These are phyloP conservation scores for Corymbia maculata DNA, from an alignment of 345 rosid species.

Conservation along the genomic window DNA sequence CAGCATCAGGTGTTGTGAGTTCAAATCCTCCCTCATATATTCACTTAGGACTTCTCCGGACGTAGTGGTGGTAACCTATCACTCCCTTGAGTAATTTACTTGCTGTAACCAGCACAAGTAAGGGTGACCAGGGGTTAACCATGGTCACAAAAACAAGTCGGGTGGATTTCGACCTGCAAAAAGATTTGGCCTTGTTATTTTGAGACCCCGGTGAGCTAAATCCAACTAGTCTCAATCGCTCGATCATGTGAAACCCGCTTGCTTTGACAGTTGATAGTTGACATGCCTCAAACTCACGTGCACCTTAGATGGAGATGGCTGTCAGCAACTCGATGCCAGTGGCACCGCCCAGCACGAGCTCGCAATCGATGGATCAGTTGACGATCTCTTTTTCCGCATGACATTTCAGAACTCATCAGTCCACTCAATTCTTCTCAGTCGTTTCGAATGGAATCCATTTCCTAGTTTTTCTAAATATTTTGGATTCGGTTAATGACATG, in stretches of 20 bases:
- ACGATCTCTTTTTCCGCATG: neutral
- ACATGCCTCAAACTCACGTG: neutral
- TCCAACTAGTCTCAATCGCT: neutral
- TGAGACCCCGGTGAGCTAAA: neutral
- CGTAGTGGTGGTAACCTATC: neutral
- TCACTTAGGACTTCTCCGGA: neutral
- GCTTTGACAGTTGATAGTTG: neutral
- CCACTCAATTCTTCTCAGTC: neutral
- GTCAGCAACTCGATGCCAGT: neutral
- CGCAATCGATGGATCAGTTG: neutral
- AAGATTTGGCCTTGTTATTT: neutral
- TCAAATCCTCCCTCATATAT: neutral
- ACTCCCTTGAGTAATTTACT: neutral
- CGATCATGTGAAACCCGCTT: neutral
- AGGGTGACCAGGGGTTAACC: neutral
- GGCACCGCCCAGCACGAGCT: neutral
- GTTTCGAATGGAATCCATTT: neutral
- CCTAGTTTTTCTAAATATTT: neutral
- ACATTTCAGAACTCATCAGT: neutral
- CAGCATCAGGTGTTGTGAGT: neutral
- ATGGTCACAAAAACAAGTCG: neutral
- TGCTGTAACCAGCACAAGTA: neutral
- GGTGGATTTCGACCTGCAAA: neutral
- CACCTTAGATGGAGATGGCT: neutral
- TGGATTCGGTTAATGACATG: too few relatives aligned